Evolutionary conservation across 1,139 yeast species (phyloP).

Genomic region (Geotrichum aggregatum): DNA sequence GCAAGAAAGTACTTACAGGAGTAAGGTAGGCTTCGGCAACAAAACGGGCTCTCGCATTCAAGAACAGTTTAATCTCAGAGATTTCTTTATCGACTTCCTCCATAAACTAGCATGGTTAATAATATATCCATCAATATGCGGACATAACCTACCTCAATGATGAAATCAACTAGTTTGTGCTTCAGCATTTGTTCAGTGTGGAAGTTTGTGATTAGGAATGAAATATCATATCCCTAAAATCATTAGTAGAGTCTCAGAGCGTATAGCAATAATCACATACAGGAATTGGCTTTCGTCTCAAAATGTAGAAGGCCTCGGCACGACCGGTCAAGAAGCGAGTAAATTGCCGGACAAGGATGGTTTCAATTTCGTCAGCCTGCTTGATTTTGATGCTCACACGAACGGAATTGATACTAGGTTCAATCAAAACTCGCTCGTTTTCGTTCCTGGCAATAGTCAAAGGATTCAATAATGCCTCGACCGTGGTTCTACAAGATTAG

Average conservation of each 20-base stretch:
- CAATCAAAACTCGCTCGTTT: constrained; percentile 86
- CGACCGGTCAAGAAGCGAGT: constrained; percentile 90
- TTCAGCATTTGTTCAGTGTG: constrained; percentile 96
- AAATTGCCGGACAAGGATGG: constrained; percentile 87
- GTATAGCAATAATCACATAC: constrained; percentile 18
- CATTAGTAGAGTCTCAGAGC: not conserved
- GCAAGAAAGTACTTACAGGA: constrained; percentile 22
- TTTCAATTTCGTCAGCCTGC: constrained; percentile 97
- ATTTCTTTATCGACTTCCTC: constrained; percentile 98
- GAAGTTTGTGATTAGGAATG: constrained; percentile 86
- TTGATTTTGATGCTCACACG: constrained; percentile 88
- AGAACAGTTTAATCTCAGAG: constrained; percentile 94
- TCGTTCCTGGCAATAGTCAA: constrained; percentile 91
- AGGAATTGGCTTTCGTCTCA: constrained; percentile 84
- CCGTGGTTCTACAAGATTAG: constrained; percentile 48
- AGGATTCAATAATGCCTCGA: constrained; percentile 83
- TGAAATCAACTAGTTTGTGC: constrained; percentile 90
- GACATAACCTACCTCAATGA: constrained; percentile 53
- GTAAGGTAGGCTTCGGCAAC: constrained; percentile 93
- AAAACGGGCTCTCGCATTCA: constrained; percentile 96
- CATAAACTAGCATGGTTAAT: constrained; percentile 54
- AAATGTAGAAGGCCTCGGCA: constrained; percentile 88
- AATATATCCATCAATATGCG: not conserved
- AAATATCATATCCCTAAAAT: constrained; percentile 72
- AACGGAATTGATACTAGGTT: constrained; percentile 82